Percentiles rank a stretch among this genome's conserved stretches.
Evolutionary conservation across 352 stramenopile genomes (phyloP).

Genomic region (Globisporangium rhizosaccharum): DNA sequence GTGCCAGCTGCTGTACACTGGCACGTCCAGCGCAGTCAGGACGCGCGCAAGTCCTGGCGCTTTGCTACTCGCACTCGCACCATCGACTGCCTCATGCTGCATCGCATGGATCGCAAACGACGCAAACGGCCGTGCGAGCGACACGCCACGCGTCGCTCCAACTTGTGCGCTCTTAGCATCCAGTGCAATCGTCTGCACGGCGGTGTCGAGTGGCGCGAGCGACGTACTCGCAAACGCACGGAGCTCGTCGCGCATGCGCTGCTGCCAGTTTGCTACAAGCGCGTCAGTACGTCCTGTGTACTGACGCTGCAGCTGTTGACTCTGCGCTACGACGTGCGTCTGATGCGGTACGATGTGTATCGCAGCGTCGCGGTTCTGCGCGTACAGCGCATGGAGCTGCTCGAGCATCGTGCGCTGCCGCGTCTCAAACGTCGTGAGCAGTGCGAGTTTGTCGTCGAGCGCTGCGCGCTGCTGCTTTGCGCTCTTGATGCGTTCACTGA

Average conservation of each 20-base stretch:
- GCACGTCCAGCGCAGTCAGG: conserved; percentile 13
- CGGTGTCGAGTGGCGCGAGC: conserved; percentile 17
- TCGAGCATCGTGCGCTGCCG: conserved; percentile 31
- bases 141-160: neutral
- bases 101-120: conserved; percentile 38
- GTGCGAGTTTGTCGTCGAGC: conserved; percentile 32
- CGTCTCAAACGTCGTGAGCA: conserved; percentile 36
- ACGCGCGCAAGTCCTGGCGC: conserved; percentile 10
- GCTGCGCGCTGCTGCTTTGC: conserved; percentile 25
- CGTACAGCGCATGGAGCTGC: conserved; percentile 23
- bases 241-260: conserved; percentile 24
- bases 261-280: conserved; percentile 11
- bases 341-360: no score
- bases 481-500: conserved; percentile 16
- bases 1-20: conserved; percentile 20
- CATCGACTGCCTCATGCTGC: neutral
- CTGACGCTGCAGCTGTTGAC: conserved; percentile 11
- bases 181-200: neutral
- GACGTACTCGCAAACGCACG: conserved; percentile 17
- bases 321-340: conserved; percentile 7
- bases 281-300: conserved; percentile 5
- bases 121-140: conserved; percentile 19
- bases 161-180: neutral
- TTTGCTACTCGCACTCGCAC: neutral
- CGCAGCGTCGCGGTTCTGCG: conserved; percentile 24